Percentiles rank a stretch among this genome's conserved stretches.
phyloP scores from a whole-genome alignment of 192 early-diverging fungal genomes.

The Backusella luteola region DNA sequence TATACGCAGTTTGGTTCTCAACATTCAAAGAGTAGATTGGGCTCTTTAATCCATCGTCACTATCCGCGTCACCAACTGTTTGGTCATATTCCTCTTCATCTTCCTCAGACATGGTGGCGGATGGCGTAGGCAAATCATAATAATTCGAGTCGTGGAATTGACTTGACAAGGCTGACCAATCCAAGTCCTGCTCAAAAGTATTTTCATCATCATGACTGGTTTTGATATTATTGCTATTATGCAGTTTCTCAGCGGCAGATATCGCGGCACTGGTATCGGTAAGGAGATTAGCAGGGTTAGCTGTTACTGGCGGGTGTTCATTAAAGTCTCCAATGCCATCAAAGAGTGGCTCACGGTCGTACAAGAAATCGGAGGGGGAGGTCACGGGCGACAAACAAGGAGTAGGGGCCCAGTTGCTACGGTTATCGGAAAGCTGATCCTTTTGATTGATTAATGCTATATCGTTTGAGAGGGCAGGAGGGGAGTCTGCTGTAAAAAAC shows the following conservation, averaged over 20 bases:
- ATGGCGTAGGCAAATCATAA: conserved; percentile 5
- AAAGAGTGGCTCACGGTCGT: conserved; percentile 22
- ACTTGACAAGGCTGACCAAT: conserved; percentile 12
- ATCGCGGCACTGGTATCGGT: neutral
- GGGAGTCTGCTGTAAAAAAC: neutral
- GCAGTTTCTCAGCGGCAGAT: neutral
- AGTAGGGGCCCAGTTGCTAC: conserved; percentile 5
- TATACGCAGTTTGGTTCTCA: neutral
- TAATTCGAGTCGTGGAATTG: neutral
- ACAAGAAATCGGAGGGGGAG: conserved; percentile 19
- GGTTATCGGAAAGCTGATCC: neutral
- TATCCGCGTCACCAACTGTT: neutral
- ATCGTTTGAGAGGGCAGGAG: neutral
- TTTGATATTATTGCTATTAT: neutral
- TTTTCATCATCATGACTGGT: neutral
- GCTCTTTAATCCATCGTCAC: neutral
- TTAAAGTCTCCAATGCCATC: conserved; percentile 20
- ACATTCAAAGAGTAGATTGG: neutral
- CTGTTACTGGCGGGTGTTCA: neutral
- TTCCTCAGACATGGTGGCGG: neutral
- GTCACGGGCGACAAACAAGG: conserved; percentile 24
- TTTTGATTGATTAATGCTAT: neutral
- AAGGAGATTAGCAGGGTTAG: neutral
- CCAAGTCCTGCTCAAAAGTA: neutral
- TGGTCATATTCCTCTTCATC: neutral